phyloP scores from a whole-genome alignment of 257 asterid genomes.

The Primulina huaijiensis region DNA sequence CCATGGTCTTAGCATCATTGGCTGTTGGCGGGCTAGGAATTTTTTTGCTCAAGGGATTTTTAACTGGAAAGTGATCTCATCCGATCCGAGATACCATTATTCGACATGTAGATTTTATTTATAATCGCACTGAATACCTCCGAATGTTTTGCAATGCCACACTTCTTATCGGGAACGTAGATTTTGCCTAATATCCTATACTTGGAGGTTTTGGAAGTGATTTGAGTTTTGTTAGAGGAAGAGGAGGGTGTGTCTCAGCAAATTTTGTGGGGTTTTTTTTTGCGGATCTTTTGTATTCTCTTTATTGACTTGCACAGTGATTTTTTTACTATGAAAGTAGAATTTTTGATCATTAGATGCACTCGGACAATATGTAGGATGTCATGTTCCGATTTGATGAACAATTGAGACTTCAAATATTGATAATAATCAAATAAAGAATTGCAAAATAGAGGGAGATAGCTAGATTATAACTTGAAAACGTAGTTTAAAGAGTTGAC shows the following conservation, averaged over 20 bases:
- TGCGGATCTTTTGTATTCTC: not conserved
- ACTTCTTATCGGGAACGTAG: slow-evolving; percentile 31
- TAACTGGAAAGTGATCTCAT: slow-evolving; percentile 27
- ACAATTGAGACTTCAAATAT: too few relatives aligned
- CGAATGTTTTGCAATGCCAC: slow-evolving; percentile 19
- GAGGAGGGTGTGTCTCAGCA: slow-evolving; percentile 36
- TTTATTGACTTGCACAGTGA: not conserved
- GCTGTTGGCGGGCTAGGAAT: slow-evolving; percentile 49
- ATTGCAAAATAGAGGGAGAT: too few relatives aligned
- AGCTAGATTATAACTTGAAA: too few relatives aligned
- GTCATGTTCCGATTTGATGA: too few relatives aligned
- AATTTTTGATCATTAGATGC: too few relatives aligned
- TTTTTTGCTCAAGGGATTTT: slow-evolving; percentile 35
- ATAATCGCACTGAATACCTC: slow-evolving; percentile 18
- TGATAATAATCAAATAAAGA: too few relatives aligned
- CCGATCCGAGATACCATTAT: slow-evolving; percentile 8
- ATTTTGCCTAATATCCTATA: not conserved
- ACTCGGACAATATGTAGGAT: too few relatives aligned
- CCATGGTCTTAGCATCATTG: slow-evolving; percentile 36
- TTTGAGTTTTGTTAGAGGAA: slow-evolving; percentile 28
- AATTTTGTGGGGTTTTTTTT: slow-evolving; percentile 25
- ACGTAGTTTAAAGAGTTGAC: too few relatives aligned
- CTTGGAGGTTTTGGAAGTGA: slow-evolving; percentile 14
- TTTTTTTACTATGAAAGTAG: too few relatives aligned
- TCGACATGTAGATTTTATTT: slow-evolving; percentile 15